Percentiles rank a stretch among this genome's conserved stretches.
These are phyloP conservation scores for Apophysomyces variabilis DNA, from an alignment of 371 early-diverging fungal species.

Conservation along the genomic window DNA sequence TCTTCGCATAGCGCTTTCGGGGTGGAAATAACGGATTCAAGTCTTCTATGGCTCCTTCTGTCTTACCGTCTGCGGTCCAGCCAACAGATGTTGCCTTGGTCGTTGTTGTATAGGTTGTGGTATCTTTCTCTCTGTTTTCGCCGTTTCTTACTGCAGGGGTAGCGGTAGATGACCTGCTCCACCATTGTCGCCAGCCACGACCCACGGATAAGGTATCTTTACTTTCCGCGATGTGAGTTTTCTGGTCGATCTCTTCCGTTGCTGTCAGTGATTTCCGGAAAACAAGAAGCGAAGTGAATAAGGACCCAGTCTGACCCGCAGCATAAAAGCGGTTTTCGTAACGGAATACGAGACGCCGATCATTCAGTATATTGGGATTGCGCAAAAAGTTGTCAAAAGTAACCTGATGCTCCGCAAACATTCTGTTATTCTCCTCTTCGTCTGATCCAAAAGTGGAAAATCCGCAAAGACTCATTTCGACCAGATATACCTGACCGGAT, in stretches of 20 bases:
- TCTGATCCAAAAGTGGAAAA: conserved; percentile 41
- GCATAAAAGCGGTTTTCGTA: conserved; percentile 61
- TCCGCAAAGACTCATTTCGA: conserved; percentile 64
- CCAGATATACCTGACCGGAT: conserved; percentile 37
- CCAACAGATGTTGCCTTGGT: conserved; percentile 51
- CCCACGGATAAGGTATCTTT: conserved; percentile 46
- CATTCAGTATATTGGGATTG: conserved; percentile 68
- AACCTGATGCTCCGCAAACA: conserved; percentile 64
- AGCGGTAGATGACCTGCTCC: conserved; percentile 48
- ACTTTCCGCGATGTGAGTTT: conserved; percentile 26
- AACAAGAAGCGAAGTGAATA: conserved; percentile 58
- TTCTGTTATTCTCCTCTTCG: conserved; percentile 51
- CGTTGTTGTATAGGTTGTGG: conserved; percentile 45
- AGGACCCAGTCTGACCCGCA: conserved; percentile 47
- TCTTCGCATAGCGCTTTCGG: conserved; percentile 79
- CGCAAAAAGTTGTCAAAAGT: conserved; percentile 66
- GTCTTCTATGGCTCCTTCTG: background rate
- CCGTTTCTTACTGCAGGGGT: conserved; percentile 19
- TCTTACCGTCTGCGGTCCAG: conserved; percentile 33
- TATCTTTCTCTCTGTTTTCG: conserved; percentile 16
- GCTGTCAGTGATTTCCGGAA: conserved; percentile 39
- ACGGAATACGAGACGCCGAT: conserved; percentile 69
- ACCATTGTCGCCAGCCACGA: conserved; percentile 58
- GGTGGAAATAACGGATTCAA: conserved; percentile 12
- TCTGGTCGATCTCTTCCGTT: background rate